A percentile compares a stretch with the other conserved stretches of the same genome.
Conservation (phyloP, 2,329 filamentous ascomycete genomes). For the Diaporthe citriasiana region DNA sequence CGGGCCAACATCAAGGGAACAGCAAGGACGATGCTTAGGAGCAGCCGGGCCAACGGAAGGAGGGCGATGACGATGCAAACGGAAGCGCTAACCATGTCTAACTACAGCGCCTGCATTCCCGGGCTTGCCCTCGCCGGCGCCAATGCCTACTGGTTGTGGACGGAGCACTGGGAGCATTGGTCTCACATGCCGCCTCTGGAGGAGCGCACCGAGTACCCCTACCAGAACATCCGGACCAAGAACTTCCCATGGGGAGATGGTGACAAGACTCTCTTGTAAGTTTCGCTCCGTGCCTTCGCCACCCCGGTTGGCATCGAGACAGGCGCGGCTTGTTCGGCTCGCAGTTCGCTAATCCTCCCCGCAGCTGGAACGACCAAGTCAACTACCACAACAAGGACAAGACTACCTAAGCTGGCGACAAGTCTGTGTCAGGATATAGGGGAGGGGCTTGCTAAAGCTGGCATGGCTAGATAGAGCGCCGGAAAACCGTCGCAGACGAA, state of each 20-base stretch:
- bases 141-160: slow-evolving; percentile 94
- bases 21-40: neutral
- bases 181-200: slow-evolving; percentile 86
- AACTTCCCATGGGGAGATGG: slow-evolving; percentile 96
- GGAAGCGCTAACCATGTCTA: slow-evolving; percentile 29
- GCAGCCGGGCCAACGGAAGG: neutral
- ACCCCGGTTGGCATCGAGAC: neutral
- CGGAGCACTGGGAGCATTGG: slow-evolving; percentile 98
- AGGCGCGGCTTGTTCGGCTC: neutral
- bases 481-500: slow-evolving; percentile 36
- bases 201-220: slow-evolving; percentile 93
- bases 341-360: slow-evolving; percentile 44
- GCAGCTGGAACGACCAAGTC: slow-evolving; percentile 92
- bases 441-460: neutral
- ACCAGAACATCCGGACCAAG: slow-evolving; percentile 97
- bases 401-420: slow-evolving; percentile 57
- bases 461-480: slow-evolving; percentile 36
- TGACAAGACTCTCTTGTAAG: slow-evolving; percentile 72
- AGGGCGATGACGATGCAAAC: neutral
- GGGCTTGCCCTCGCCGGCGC: slow-evolving; percentile 77
- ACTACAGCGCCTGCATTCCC: slow-evolving; percentile 79
- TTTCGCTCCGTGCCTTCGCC: neutral
- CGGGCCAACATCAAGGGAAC: neutral
- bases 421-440: slow-evolving; percentile 9
- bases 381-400: slow-evolving; percentile 98